Evolutionary conservation across 2,329 filamentous ascomycete species (phyloP).

Genomic region (Chrysoporthe austroafricana): DNA sequence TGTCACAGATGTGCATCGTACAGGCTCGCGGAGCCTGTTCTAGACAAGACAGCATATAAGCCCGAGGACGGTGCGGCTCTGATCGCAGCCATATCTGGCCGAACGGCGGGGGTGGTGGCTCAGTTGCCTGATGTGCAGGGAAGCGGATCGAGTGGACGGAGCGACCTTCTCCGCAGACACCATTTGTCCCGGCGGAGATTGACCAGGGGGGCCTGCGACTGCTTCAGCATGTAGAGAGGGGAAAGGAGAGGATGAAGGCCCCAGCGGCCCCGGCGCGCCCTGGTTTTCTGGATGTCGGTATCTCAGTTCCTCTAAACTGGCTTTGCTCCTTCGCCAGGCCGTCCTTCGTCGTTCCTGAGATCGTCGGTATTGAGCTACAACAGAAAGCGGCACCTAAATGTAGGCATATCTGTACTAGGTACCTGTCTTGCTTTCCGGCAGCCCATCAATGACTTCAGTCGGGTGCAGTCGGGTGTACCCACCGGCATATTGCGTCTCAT

Average conservation of each 20-base stretch:
- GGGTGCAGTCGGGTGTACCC: neutral
- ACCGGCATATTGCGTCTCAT: neutral
- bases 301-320: neutral
- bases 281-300: neutral
- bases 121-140: neutral
- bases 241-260: neutral
- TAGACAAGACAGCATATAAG: neutral
- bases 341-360: neutral
- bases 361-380: neutral
- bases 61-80: neutral
- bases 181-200: conserved; percentile 4
- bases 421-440: neutral
- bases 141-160: conserved; percentile 1
- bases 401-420: neutral
- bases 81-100: neutral
- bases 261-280: neutral
- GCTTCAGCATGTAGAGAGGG: neutral
- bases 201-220: conserved; percentile 2
- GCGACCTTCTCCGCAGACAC: conserved; percentile 4
- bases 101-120: neutral
- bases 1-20: neutral
- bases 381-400: neutral
- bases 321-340: neutral
- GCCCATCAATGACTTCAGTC: neutral
- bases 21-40: too few relatives aligned